phyloP scores from a whole-genome alignment of 768 basidiomycete species.

The Phaeotremella fagi region DNA sequence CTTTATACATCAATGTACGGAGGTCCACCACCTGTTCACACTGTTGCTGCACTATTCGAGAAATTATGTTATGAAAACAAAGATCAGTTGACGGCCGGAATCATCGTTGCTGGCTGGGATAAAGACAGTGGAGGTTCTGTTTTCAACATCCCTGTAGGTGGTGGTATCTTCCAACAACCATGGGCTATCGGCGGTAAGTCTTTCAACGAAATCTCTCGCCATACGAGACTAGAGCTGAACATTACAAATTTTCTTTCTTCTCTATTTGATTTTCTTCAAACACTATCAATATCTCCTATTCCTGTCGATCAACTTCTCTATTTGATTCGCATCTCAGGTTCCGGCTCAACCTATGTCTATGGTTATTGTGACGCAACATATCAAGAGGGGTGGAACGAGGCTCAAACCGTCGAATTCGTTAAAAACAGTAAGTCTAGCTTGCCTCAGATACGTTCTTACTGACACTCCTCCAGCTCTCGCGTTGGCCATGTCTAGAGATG shows the following conservation, averaged over 20 bases:
- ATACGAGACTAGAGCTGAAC: too few species aligned
- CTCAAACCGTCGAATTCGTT: slow-evolving; percentile 89
- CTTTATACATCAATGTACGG: slow-evolving; percentile 64
- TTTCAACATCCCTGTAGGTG: slow-evolving; percentile 94
- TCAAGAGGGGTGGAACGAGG: slow-evolving; percentile 80
- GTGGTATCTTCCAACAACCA: slow-evolving; percentile 92
- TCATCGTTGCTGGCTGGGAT: slow-evolving; percentile 99
- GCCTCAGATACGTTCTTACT: background rate
- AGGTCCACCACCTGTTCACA: slow-evolving; percentile 68
- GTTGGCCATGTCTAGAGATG: slow-evolving; percentile 95
- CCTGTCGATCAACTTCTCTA: background rate
- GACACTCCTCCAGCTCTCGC: slow-evolving; percentile 63
- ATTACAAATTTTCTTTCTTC: too few species aligned
- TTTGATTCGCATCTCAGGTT: slow-evolving; percentile 54
- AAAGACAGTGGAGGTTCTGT: slow-evolving; percentile 82
- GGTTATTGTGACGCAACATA: slow-evolving; percentile 99
- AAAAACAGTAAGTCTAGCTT: slow-evolving; percentile 71
- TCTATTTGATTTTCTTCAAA: background rate
- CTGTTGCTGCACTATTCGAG: slow-evolving; percentile 78
- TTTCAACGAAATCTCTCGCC: too few species aligned
- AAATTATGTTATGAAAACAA: slow-evolving; percentile 90
- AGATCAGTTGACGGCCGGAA: slow-evolving; percentile 78
- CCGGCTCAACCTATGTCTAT: slow-evolving; percentile 96
- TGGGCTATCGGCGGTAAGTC: slow-evolving; percentile 97
- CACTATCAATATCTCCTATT: background rate